phyloP scores from a whole-genome alignment of 495 filamentous ascomycete species.

The Lichenothelia convexa region DNA sequence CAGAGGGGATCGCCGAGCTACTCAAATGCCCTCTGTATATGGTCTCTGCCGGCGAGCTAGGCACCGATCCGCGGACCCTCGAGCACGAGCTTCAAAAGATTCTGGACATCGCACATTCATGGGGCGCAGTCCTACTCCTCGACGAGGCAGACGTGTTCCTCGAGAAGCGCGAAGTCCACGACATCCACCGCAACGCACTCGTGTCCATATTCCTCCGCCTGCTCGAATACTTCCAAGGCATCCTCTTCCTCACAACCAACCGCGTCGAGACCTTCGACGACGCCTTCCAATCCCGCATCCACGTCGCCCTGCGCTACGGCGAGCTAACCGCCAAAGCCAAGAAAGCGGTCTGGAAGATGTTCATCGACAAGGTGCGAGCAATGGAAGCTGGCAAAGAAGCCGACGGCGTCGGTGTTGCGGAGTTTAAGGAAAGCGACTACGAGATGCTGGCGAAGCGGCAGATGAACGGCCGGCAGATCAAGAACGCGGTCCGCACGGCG shows the following conservation, averaged over 20 bases:
- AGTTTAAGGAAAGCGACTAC: slow-evolving; percentile 53
- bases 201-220: slow-evolving; percentile 27
- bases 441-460: slow-evolving; percentile 47
- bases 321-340: slow-evolving; percentile 59
- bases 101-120: slow-evolving; percentile 69
- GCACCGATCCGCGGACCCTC: slow-evolving; percentile 58
- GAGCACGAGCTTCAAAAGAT: slow-evolving; percentile 71
- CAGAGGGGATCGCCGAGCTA: slow-evolving; percentile 70
- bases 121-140: slow-evolving; percentile 45
- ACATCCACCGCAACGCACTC: slow-evolving; percentile 27
- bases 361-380: slow-evolving; percentile 49
- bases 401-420: slow-evolving; percentile 37
- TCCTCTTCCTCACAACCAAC: slow-evolving; percentile 68
- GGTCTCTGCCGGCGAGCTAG: slow-evolving; percentile 67
- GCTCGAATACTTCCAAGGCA: slow-evolving; percentile 59
- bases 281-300: slow-evolving; percentile 50
- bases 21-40: slow-evolving; percentile 71
- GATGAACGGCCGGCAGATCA: slow-evolving; percentile 88
- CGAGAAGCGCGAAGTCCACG: slow-evolving; percentile 24
- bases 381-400: too few species aligned
- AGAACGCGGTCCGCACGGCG: slow-evolving; percentile 75
- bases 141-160: slow-evolving; percentile 31
- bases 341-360: slow-evolving; percentile 73
- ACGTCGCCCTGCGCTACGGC: slow-evolving; percentile 62
- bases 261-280: slow-evolving; percentile 57